Evolutionary conservation across 306 rosid species (phyloP), one percentile per base, ranked within the genome.

Genomic region (Rubus parviflorus): DNA sequence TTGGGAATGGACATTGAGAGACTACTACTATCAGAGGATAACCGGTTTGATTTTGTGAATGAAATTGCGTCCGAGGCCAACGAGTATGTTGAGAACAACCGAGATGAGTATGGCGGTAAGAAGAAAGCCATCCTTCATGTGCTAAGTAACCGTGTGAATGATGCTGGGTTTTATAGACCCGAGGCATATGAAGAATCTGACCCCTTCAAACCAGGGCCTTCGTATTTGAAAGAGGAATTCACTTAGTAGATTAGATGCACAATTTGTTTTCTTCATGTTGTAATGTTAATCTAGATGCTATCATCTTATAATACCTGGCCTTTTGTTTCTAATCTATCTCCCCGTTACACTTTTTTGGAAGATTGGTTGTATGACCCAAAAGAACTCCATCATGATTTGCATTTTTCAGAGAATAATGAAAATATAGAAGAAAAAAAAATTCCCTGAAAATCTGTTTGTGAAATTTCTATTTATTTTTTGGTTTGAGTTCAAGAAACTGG

Each of bases 71-170:
- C 87, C 2, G 97, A 94, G 85, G 98, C 98, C 43, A 92, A 43
- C n/a, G 83, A 83, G 71, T 94, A 81, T 63, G 91, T 94, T 8
- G 95, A 89, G 86, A 94, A 75, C 75, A 83, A 94, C 85, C 85
- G 84, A 47, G 98, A 94, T 51, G 92, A 85, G 80, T 92, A 90
- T 80, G 97, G 97, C 14, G 95, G 90, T 35, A 75, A 75, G 79
- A 94, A 92, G 90, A 94, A 94, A 82, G 98, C 97, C 83, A 87
- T 90, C 77, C 91, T 92, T 80, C 98, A 94, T 23, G 98, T 85
- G 78, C 82, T 95, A 77, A 92, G 97, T 75, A 86, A 92, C 84
- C 86, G 96, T 14, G 77, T 92, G 85, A 95, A 95, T 22, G 96
- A 95, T 69, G 70, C 87, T 22, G 97, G 98, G 73, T 82, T 89